Base-by-base conservation (phyloP, 139 green algal species). In the Chlorella sp. region DNA sequence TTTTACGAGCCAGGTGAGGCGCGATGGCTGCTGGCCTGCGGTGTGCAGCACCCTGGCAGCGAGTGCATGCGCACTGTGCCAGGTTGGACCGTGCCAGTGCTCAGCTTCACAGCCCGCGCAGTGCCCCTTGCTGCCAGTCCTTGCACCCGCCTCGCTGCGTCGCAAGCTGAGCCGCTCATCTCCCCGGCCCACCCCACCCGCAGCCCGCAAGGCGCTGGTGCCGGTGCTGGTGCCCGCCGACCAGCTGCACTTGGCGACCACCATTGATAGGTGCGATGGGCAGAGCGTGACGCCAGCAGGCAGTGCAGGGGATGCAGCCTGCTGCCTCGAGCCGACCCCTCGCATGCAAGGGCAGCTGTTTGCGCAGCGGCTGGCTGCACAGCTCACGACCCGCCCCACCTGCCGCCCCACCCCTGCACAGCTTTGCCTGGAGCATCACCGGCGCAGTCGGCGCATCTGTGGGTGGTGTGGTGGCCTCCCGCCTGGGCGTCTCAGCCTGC, bases 1-100 rank as follows among this genome's bases (percentile, higher is more conserved):
- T 91, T 92, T 69, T 91, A 91, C 62, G 87, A 91, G 13, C 89
- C 89, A 56, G 74, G 74, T 81, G 74, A 38, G 74, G n/a, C n/a
- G n/a, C n/a, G n/a, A n/a, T n/a, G n/a, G n/a, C n/a, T n/a, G n/a
- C n/a, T n/a, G n/a, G n/a, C n/a, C n/a, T n/a, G n/a, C n/a, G n/a
- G n/a, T n/a, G n/a, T n/a, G n/a, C n/a, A n/a, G n/a, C n/a, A n/a
- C n/a, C n/a, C n/a, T n/a, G n/a, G n/a, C n/a, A n/a, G n/a, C n/a
- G n/a, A n/a, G n/a, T n/a, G n/a, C n/a, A n/a, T n/a, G n/a, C n/a
- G n/a, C n/a, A n/a, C n/a, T n/a, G n/a, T n/a, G n/a, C n/a, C 26
- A 17, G 32, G n/a, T 38, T 12, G n/a, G 12, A 39, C 44, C 44
- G 9, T 51, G 44, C 44, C 44, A n/a, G n/a, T n/a, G n/a, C n/a